Base-by-base conservation (phyloP, 75 land plant species). In the Selaginella moellendorffii region DNA sequence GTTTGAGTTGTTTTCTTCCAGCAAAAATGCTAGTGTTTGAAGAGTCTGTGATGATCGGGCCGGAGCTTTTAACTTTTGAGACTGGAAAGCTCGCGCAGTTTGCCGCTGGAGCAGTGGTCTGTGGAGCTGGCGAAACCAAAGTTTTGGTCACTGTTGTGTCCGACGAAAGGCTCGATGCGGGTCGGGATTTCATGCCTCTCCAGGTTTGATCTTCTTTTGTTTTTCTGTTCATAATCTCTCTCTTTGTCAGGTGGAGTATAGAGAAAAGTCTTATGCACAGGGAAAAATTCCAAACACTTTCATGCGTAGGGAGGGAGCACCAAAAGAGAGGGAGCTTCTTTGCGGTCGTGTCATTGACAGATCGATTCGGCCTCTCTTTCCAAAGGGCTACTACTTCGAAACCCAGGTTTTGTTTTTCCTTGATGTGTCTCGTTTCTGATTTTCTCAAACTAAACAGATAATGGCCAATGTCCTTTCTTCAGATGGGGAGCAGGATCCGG, bases 401-500 rank as follows among this genome's bases (percentile, higher is more conserved):
- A 80, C 82, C 1, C 97, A 88, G 89, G 91, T 87, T 28, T 31
- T 36, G 46, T 36, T 36, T 36, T 36, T 36, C 10, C 46, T 5
- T 36, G 5, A 36, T 36, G 46, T 36, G 14, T 36, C 5, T 36
- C 46, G 14, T 36, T 36, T 36, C 14, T 36, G 14, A 36, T 36
- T 36, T 36, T 36, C 46, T 5, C n/a, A 36, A 36, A 36, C 46
- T 36, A 36, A 36, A 36, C 69, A 90, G 87, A 77, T 85, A 26
- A 87, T 79, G 68, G 82, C 87, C 17, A 91, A 80, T 68, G 95
- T 91, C 46, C 76, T 91, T 12, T 79, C 86, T 62, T 88, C 89
- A 22, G 97, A 91, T 65, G 95, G 95, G 31, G 91, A 83, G 46
- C 95, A 91, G 75, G 97, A 91, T 66, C 97, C 97, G 27, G 97